Percentiles rank a stretch among this genome's conserved stretches.
These are phyloP conservation scores for Monascus ruber DNA, from an alignment of 2,329 filamentous ascomycete species.

Conservation along the genomic window DNA sequence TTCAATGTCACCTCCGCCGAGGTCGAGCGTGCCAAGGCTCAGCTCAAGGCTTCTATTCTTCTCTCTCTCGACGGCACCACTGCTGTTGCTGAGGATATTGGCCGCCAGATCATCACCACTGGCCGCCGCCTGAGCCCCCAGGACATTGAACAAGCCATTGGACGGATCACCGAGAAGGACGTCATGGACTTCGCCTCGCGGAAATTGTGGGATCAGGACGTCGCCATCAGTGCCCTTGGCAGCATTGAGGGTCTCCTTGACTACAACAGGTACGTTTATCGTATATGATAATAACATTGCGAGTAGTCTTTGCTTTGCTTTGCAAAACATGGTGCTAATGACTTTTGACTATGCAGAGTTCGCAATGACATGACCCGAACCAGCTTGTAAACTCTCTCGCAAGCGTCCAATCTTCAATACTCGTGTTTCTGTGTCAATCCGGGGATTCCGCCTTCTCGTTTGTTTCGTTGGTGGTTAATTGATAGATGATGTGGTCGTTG, in stretches of 20 bases:
- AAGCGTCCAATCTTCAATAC: background rate
- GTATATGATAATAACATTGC: background rate
- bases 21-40: slow-evolving; percentile 95
- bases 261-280: slow-evolving; percentile 19
- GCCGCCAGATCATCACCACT: slow-evolving; percentile 95
- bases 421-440: background rate
- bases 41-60: slow-evolving; percentile 96
- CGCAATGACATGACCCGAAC: slow-evolving; percentile 83
- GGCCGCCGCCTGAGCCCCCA: slow-evolving; percentile 81
- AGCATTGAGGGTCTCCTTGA: slow-evolving; percentile 70
- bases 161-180: slow-evolving; percentile 84
- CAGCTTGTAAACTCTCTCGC: slow-evolving; percentile 22
- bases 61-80: slow-evolving; percentile 96
- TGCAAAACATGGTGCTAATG: too few species aligned
- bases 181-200: slow-evolving; percentile 92
- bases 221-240: slow-evolving; percentile 87
- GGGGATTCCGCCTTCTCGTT: slow-evolving; percentile 4
- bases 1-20: slow-evolving; percentile 79
- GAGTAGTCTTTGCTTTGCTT: too few species aligned
- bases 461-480: slow-evolving; percentile 15
- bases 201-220: slow-evolving; percentile 95
- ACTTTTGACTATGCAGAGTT: slow-evolving; percentile 17
- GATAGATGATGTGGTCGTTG: slow-evolving; percentile 15
- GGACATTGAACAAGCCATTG: slow-evolving; percentile 89
- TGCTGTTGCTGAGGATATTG: slow-evolving; percentile 94